Evolutionary conservation across 148 eudicot species (phyloP), one percentile per base, ranked within the genome.

Genomic region (Vaccinium myrtillus): DNA sequence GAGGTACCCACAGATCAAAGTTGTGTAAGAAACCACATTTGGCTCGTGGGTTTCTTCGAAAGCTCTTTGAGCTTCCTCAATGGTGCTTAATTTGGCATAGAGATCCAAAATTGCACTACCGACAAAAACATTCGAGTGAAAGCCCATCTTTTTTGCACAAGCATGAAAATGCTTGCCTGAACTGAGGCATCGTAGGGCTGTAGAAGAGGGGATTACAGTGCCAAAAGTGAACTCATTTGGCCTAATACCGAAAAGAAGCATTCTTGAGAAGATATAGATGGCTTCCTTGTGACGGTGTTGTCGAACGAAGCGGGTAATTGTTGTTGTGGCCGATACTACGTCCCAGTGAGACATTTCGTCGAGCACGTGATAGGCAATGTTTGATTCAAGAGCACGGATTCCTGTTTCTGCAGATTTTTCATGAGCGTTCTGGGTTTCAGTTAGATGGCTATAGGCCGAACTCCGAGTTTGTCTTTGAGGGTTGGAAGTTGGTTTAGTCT

Each of bases 171-270:
- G 91, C 82, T 79, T 84, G 30, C 91, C 92, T n/a, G 86, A 67
- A 75, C 63, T 77, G 71, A 89, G 87, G 83, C 86, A 85, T 53
- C 75, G 84, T 4, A 86, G 81, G 11, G 82, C 78, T 19, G 84
- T 87, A 3, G 89, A 87, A 14, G 91, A 89, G 48, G 78, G 92
- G 70, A 88, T 58, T 8, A 90, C 67, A 12, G 88, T 56, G 23
- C 90, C 90, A 46, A 92, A 90, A 10, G 91, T 90, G 94, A 88
- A 90, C 83, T 87, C 90, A 73, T 88, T 92, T 30, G 91, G 92
- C 23, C 48, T 87, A 11, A 89, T 78, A 69, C 87, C 81, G 46
- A 77, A 19, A 75, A 8, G 46, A 27, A 89, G 86, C 90, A 90
- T 88, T 80, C 50, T 83, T 21, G 80, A 80, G 83, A 89, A 90